phyloP scores from a whole-genome alignment of 257 asterid genomes.

The Penstemon eatonii region DNA sequence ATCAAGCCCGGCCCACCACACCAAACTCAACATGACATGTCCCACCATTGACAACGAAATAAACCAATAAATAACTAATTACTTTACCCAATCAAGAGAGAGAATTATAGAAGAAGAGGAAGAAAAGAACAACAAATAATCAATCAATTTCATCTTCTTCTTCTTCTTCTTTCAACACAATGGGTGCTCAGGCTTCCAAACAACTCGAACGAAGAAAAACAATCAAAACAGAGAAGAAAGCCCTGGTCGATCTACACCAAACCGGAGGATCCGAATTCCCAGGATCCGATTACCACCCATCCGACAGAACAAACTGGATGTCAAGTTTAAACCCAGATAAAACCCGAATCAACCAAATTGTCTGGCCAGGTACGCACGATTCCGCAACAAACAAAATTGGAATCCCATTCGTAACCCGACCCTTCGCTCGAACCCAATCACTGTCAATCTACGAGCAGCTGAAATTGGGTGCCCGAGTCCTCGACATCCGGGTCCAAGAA shows the following conservation, averaged over 20 bases:
- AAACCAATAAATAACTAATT: not conserved
- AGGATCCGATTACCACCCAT: slow-evolving; percentile 59
- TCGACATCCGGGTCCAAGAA: slow-evolving; percentile 78
- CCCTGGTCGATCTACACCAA: slow-evolving; percentile 45
- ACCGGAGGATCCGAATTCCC: slow-evolving; percentile 52
- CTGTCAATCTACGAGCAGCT: slow-evolving; percentile 80
- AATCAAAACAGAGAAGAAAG: slow-evolving; percentile 54
- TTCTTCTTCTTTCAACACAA: slow-evolving; percentile 24
- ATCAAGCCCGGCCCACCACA: slow-evolving; percentile 36
- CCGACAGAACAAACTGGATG: slow-evolving; percentile 81
- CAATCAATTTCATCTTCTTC: not conserved
- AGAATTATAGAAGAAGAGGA: slow-evolving; percentile 9
- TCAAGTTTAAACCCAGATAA: slow-evolving; percentile 47
- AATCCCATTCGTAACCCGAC: slow-evolving; percentile 63
- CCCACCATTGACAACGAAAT: slow-evolving; percentile 31
- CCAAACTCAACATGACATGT: slow-evolving; percentile 14
- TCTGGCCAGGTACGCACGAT: slow-evolving; percentile 97
- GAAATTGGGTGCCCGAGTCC: slow-evolving; percentile 55
- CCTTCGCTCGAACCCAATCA: slow-evolving; percentile 77
- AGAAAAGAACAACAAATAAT: not conserved
- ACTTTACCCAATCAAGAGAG: not conserved
- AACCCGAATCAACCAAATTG: slow-evolving; percentile 58
- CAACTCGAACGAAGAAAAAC: slow-evolving; percentile 59
- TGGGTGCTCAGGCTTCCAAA: slow-evolving; percentile 67
- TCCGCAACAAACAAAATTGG: slow-evolving; percentile 89